Evolutionary conservation across 192 early-diverging fungal species (phyloP).

Genomic region (Rhizophlyctis rosea): DNA sequence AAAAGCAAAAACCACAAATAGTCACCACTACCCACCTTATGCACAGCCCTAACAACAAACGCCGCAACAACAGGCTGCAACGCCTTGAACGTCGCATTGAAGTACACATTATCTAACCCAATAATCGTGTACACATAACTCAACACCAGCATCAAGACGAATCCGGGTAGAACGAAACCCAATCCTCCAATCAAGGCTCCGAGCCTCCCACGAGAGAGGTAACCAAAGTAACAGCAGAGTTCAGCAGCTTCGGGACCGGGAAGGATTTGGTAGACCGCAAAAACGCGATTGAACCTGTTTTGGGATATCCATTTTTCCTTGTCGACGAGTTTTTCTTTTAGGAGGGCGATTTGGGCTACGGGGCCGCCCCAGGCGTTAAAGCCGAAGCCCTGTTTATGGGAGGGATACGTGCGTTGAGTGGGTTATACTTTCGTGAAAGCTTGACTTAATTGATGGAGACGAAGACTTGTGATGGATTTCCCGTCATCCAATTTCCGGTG

Average conservation of each 20-base stretch:
- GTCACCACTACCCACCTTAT: conserved; percentile 15
- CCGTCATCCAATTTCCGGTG: no score
- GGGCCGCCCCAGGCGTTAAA: conserved; percentile 51
- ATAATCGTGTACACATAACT: conserved; percentile 40
- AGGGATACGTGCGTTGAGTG: neutral
- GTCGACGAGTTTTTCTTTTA: conserved; percentile 46
- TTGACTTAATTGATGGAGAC: no score
- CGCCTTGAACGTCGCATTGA: conserved; percentile 49
- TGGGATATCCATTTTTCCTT: conserved; percentile 48
- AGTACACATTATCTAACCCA: conserved; percentile 47
- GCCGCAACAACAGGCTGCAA: conserved; percentile 55
- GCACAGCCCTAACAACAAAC: conserved; percentile 47
- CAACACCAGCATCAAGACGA: conserved; percentile 40
- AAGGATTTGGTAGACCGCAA: conserved; percentile 55
- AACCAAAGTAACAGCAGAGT: conserved; percentile 53
- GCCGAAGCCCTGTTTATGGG: conserved; percentile 31
- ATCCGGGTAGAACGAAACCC: conserved; percentile 52
- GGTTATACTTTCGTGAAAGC: no score
- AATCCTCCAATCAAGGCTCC: conserved; percentile 49
- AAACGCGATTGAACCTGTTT: conserved; percentile 47
- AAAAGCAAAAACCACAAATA: no score
- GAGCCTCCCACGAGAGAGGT: conserved; percentile 38
- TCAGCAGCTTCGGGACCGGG: conserved; percentile 59
- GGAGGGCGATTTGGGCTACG: conserved; percentile 50
- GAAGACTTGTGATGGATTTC: no score